Evolutionary conservation across 164 flowering plant genomes (phyloP), one percentile per base, ranked within the genome.

Genomic region (Nymphaea colorata): DNA sequence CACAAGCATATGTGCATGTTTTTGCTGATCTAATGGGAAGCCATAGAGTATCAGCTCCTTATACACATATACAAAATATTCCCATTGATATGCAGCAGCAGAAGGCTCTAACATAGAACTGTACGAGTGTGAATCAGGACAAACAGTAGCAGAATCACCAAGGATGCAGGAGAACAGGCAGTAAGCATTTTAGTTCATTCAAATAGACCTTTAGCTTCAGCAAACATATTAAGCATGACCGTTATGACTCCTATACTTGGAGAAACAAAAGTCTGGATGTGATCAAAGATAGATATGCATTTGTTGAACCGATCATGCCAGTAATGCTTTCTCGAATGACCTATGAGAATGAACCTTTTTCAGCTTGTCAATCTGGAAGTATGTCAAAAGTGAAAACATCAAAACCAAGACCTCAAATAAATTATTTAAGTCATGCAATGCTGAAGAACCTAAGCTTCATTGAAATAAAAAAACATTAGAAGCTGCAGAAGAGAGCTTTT

Each of bases 11-110:
- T 65, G 74, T 8, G 79, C 85, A 68, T 87, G 85, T 74, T 86
- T 95, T 65, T 68, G 76, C 71, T 87, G 92, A 81, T 88, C 87
- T 41, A 95, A 64, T 71, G 78, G 90, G 81, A 73, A 81, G 17
- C 96, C 97, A 57, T 75, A 74, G 62, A 90, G 81, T 69, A 72
- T 64, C 99, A 95, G 90, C 71, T 88, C 90, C 81, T 84, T 86
- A 83, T 91, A 95, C 17, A 88, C 88, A 78, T 80, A 77, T 75
- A 90, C 99, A 74, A 95, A 92, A 72, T 90, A 92, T 68, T 95
- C 98, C 99, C 99, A 95, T 66, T 92, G 96, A 18, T 67, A 85
- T 51, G 99, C 86, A 51, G 74, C 74, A 68, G 89, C 87, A 72
- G 96, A 87, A 67, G 90, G 89, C 82, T 84, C 87, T 16, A 95